Conservation (phyloP, 2,329 filamentous ascomycete genomes). For the Plenodomus lindquistii region DNA sequence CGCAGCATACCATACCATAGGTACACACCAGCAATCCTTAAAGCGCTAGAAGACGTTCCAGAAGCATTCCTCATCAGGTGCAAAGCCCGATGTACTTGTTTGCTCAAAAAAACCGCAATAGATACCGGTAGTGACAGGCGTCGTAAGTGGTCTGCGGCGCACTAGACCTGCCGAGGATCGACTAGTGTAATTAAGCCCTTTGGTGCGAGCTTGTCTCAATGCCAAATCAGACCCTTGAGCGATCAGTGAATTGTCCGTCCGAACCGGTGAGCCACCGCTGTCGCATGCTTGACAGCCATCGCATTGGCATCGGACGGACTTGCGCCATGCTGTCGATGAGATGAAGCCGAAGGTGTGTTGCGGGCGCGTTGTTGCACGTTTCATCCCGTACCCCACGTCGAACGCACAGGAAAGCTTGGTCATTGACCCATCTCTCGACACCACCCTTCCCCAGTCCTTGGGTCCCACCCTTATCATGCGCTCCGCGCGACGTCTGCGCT, state of each 20-base stretch:
- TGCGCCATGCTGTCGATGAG: background rate
- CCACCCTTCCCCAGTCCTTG: constrained; percentile 11
- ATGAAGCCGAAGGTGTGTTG: background rate
- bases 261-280: constrained; percentile 1
- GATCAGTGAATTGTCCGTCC: constrained; percentile 2
- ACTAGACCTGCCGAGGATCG: constrained; percentile 1
- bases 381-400: constrained; percentile 20
- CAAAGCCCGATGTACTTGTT: constrained; percentile 8
- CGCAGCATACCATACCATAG: too few species aligned
- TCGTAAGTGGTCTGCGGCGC: constrained; percentile 9
- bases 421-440: constrained; percentile 10
- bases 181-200: background rate
- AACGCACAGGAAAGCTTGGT: constrained; percentile 17
- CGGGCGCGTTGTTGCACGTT: background rate
- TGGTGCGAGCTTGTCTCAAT: constrained; percentile 13
- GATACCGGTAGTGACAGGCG: background rate
- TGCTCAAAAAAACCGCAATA: constrained; percentile 1
- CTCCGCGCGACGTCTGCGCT: constrained; percentile 8
- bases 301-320: background rate
- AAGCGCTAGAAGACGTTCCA: constrained; percentile 5
- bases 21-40: too few species aligned
- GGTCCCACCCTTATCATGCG: constrained; percentile 28
- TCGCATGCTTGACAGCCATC: constrained; percentile 6
- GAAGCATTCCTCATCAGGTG: constrained; percentile 15
- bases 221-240: constrained; percentile 18